Evolutionary conservation across 176 grass and related monocot species (phyloP).

Genomic region (Tillandsia leiboldiana): DNA sequence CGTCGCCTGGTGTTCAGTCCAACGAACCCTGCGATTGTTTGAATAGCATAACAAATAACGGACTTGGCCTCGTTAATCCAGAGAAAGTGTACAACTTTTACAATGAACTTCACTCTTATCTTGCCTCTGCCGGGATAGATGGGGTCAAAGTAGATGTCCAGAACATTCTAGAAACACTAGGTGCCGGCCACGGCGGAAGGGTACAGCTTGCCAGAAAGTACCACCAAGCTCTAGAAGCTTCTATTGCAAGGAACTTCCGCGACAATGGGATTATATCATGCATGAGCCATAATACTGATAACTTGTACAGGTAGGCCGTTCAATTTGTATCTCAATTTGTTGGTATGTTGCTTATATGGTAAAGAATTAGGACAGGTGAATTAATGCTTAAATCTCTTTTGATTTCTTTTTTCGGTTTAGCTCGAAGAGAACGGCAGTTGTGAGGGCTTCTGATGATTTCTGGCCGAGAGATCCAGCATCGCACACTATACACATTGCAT

Average conservation of each 20-base stretch:
- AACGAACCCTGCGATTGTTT: slow-evolving; percentile 46
- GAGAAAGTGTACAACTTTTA: slow-evolving; percentile 63
- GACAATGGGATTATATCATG: slow-evolving; percentile 78
- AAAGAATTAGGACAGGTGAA: neutral
- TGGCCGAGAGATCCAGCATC: slow-evolving; percentile 65
- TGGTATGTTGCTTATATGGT: neutral
- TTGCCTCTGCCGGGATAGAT: slow-evolving; percentile 54
- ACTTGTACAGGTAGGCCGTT: slow-evolving; percentile 46
- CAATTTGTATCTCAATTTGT: neutral
- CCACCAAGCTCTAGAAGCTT: slow-evolving; percentile 72
- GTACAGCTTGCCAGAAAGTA: slow-evolving; percentile 71
- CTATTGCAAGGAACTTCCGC: slow-evolving; percentile 51
- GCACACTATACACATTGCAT: slow-evolving; percentile 78
- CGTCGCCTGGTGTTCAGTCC: slow-evolving; percentile 45
- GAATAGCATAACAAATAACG: slow-evolving; percentile 47
- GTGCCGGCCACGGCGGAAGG: slow-evolving; percentile 58
- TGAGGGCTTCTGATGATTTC: slow-evolving; percentile 86
- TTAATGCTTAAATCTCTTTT: neutral
- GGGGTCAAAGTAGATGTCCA: slow-evolving; percentile 89
- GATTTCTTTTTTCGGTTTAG: slow-evolving; percentile 17
- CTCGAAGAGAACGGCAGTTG: slow-evolving; percentile 62
- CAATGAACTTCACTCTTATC: slow-evolving; percentile 72
- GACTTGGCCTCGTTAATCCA: slow-evolving; percentile 73
- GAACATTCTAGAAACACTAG: slow-evolving; percentile 77
- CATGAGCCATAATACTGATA: slow-evolving; percentile 92